phyloP scores from a whole-genome alignment of 164 flowering plant genomes.

The Akebia trifoliata region DNA sequence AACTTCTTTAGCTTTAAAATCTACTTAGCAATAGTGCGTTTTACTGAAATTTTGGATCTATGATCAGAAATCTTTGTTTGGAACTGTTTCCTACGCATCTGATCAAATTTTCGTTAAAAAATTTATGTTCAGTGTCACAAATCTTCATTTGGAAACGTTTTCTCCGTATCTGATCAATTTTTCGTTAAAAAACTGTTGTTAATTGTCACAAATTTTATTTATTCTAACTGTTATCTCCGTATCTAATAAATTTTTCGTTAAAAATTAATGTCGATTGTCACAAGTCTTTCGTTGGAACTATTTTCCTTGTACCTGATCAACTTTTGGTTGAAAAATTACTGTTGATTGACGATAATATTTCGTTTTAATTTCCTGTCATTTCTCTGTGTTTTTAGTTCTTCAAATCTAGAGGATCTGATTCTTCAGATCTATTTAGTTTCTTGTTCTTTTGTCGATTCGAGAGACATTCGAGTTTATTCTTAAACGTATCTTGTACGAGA shows the following conservation, averaged over 20 bases:
- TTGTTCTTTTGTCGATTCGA: neutral
- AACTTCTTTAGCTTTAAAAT: neutral
- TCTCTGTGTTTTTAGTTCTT: neutral
- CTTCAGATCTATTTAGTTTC: neutral
- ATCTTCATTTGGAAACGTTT: too few relatives aligned
- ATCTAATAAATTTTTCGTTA: too few relatives aligned
- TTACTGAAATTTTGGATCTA: neutral
- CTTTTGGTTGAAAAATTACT: neutral
- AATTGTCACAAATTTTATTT: too few relatives aligned
- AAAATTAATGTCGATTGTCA: too few relatives aligned
- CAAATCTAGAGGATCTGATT: neutral
- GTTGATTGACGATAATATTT: neutral
- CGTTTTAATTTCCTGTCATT: neutral
- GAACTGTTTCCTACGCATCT: neutral
- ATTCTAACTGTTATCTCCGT: too few relatives aligned
- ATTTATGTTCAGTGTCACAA: too few relatives aligned
- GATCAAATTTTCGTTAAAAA: neutral
- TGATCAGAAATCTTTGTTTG: neutral
- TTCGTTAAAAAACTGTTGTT: too few relatives aligned
- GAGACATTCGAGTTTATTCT: too few relatives aligned
- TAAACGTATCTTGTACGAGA: neutral
- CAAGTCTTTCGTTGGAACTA: neutral
- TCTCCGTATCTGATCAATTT: too few relatives aligned
- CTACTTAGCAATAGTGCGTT: too few relatives aligned
- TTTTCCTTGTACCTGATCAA: neutral